Conservation (phyloP, 805 yeast species). For the Candida schatavii region DNA sequence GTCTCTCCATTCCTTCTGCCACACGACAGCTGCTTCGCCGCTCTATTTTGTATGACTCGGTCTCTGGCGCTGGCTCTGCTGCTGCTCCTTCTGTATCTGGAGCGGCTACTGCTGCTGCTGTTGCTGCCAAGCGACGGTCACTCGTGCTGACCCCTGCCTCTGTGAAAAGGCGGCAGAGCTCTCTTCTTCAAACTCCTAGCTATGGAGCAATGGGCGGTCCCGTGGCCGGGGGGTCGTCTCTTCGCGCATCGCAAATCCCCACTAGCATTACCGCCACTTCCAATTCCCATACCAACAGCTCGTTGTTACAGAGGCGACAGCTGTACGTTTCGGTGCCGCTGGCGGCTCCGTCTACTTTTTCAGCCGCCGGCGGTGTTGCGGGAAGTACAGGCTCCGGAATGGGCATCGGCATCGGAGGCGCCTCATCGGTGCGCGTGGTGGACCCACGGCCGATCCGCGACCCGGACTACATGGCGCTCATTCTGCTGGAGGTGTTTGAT, state of each 20-base stretch:
- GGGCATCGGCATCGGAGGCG: too few species aligned
- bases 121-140: constrained; percentile 25
- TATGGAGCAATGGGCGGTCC: too few species aligned
- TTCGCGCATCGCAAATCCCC: too few species aligned
- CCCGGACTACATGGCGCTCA: constrained; percentile 57
- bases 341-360: too few species aligned
- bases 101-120: neutral
- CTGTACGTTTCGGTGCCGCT: too few species aligned
- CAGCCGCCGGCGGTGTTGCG: too few species aligned
- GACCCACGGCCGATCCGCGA: constrained; percentile 84
- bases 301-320: too few species aligned
- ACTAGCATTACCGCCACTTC: constrained; percentile 7
- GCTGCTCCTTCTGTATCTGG: constrained; percentile 5
- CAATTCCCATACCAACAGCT: constrained; percentile 6
- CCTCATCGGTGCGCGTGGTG: constrained; percentile 9
- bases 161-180: constrained; percentile 22
- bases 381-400: too few species aligned
- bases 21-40: constrained; percentile 8
- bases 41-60: constrained; percentile 7
- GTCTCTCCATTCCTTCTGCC: constrained; percentile 19
- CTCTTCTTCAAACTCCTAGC: constrained; percentile 8
- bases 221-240: too few species aligned
- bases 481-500: constrained; percentile 66
- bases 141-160: constrained; percentile 34
- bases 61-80: constrained; percentile 2